A percentile compares a stretch with the other conserved stretches of the same genome.
phyloP scores from a whole-genome alignment of 2,329 filamentous ascomycete genomes.

The Microcyclospora tardicrescens region DNA sequence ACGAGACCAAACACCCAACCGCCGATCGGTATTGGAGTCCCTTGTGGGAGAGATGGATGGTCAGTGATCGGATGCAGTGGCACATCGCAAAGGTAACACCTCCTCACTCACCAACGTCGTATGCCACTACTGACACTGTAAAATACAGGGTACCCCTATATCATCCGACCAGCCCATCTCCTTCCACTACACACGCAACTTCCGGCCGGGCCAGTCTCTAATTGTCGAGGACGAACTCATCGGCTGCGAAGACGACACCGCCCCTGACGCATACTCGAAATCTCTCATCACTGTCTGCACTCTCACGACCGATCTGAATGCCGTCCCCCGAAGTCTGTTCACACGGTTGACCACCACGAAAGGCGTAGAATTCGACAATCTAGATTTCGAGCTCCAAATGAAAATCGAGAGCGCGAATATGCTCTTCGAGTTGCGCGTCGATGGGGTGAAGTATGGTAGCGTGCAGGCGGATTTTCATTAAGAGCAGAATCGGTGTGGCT shows the following conservation, averaged over 20 bases:
- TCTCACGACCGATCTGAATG: constrained; percentile 64
- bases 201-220: constrained; percentile 63
- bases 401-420: constrained; percentile 65
- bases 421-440: constrained; percentile 66
- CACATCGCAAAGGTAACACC: constrained; percentile 57
- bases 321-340: constrained; percentile 60
- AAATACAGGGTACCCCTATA: constrained; percentile 50
- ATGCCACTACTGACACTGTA: constrained; percentile 3
- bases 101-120: background rate
- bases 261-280: constrained; percentile 40
- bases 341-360: constrained; percentile 64
- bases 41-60: constrained; percentile 73
- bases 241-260: constrained; percentile 56
- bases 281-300: constrained; percentile 58
- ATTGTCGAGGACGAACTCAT: constrained; percentile 71
- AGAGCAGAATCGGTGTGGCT: no score
- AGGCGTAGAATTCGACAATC: constrained; percentile 68
- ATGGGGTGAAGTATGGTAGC: constrained; percentile 61
- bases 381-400: constrained; percentile 76
- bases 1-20: constrained; percentile 60
- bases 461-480: constrained; percentile 69
- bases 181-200: constrained; percentile 78
- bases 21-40: constrained; percentile 68
- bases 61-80: constrained; percentile 74
- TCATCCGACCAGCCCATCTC: constrained; percentile 62